Evolutionary conservation across 1,284 basidiomycete species (phyloP).

Genomic region (Cryptococcus hybrid): DNA sequence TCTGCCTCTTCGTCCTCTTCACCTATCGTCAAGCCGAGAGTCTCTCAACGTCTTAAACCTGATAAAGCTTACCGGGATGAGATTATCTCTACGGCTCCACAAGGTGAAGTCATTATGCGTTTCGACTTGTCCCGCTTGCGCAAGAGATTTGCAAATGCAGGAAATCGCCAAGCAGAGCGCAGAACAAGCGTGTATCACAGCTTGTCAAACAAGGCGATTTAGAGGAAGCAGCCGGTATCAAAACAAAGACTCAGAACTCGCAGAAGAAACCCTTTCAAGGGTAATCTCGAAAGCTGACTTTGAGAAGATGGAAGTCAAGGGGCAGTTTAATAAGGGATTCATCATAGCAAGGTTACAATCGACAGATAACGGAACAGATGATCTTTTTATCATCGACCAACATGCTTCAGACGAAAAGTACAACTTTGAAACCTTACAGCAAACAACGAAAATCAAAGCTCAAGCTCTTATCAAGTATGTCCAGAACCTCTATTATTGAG

Average conservation of each 20-base stretch:
- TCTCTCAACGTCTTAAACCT: not conserved
- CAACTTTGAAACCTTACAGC: constrained; percentile 93
- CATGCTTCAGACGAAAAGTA: constrained; percentile 86
- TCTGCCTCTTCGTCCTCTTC: not conserved
- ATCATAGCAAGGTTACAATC: constrained; percentile 73
- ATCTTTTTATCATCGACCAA: constrained; percentile 80
- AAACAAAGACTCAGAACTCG: constrained; percentile 61
- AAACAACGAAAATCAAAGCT: constrained; percentile 79
- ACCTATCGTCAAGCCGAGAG: not conserved
- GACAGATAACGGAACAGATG: constrained; percentile 58
- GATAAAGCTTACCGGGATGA: constrained; percentile 22
- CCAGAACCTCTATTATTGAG: not conserved
- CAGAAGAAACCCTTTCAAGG: constrained; percentile 72
- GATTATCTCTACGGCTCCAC: constrained; percentile 25
- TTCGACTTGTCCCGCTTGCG: constrained; percentile 37
- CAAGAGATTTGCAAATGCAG: constrained; percentile 18
- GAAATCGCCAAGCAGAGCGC: not conserved
- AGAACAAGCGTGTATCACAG: constrained; percentile 21
- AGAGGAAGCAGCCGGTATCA: constrained; percentile 57
- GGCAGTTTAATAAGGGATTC: constrained; percentile 97
- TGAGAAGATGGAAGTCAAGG: constrained; percentile 74
- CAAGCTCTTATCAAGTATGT: constrained; percentile 76
- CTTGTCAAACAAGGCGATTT: constrained; percentile 22
- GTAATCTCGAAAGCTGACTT: constrained; percentile 91
- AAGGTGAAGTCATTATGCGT: constrained; percentile 35